Evolutionary conservation across 306 rosid genomes (phyloP).

Genomic region (Styphnolobium japonicum): DNA sequence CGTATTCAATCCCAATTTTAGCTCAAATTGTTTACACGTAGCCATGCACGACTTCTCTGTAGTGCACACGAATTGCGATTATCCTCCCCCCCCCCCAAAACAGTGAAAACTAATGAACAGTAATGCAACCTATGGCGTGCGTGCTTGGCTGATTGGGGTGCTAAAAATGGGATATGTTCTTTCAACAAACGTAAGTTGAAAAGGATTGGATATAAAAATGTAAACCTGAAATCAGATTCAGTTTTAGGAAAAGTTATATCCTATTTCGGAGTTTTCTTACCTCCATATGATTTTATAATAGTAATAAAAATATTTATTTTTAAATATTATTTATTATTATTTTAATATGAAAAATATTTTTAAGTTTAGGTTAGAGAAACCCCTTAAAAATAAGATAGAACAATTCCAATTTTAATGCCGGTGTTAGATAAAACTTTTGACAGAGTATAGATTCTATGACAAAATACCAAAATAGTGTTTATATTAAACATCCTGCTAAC

Average conservation of each 20-base stretch:
- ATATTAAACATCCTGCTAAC: background rate
- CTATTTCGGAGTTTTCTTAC: too few species aligned
- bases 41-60: background rate
- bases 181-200: background rate
- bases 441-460: background rate
- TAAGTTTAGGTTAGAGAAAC: too few species aligned
- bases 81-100: too few species aligned
- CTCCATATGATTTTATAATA: too few species aligned
- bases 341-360: too few species aligned
- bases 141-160: background rate
- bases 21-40: background rate
- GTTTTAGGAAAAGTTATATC: too few species aligned
- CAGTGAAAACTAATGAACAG: background rate
- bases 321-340: too few species aligned
- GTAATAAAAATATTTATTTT: too few species aligned
- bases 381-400: too few species aligned
- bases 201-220: background rate
- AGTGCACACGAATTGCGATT: background rate
- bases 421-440: background rate
- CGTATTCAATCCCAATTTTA: background rate
- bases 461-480: background rate
- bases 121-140: background rate
- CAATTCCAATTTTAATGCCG: too few species aligned
- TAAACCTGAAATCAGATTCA: background rate
- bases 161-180: slow-evolving; percentile 14